Evolutionary conservation across 176 grass and related monocot species (phyloP), one percentile per base, ranked within the genome.

Genomic region (Triticum monococcum): DNA sequence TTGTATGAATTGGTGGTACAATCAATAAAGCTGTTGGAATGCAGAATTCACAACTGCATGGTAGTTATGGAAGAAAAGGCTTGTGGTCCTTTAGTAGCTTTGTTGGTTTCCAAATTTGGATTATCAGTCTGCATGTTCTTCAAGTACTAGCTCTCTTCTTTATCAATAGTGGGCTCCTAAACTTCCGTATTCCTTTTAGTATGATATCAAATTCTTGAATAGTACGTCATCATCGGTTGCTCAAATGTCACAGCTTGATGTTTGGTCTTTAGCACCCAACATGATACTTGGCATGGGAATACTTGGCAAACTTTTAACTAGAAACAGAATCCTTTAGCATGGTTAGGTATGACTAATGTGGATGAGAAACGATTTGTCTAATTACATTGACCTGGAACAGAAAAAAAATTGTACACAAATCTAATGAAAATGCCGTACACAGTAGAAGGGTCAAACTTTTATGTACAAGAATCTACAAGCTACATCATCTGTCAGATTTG

Each of bases 41-140:
- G 24, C 68, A 43, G 4, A 28, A 40, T 36, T 37, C 30, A 36
- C 33, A 38, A 50, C 59, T 38, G 31, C 31, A 56, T n/a, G 62
- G 6, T 32, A 32, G 24, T 23, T 63, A 45, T 75, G 17, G 45
- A 63, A 40, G 24, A 61, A 84, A 64, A 64, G 36, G 10, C 60
- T 64, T 84, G 61, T 84, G 59, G 57, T 64, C 59, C 72, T 65
- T 25, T 43, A 14, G 26, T 62, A 77, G 38, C 40, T 77, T 77
- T 77, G 3, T 48, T 45, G 60, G 83, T 77, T 64, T 64, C 40
- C 37, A 33, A 48, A 50, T 31, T 65, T 85, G 72, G 36, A 12
- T 18, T 66, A 23, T 66, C 60, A 35, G 23, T 77, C 23, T 18
- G 1, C 71, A n/a, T 64, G 82, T n/a, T 75, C 16, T 12, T 76